Percentiles rank a stretch among this genome's conserved stretches.
Conservation (phyloP, 1,284 basidiomycete species). For the Leccinum laetum region DNA sequence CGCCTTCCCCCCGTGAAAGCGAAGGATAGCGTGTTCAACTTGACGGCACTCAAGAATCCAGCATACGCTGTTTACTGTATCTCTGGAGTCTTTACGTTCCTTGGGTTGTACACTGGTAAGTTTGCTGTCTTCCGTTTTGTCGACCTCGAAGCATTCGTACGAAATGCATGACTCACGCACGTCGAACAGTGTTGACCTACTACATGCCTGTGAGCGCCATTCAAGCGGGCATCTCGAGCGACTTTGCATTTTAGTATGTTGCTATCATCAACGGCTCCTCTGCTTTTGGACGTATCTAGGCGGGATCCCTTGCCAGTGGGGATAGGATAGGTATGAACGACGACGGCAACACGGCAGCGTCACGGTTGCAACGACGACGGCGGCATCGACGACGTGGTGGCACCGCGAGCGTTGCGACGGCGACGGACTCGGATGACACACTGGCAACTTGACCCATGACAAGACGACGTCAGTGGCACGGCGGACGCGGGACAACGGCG, state of each 20-base stretch:
- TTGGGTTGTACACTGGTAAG: conserved; percentile 63
- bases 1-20: conserved; percentile 42
- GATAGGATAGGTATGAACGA: conserved; percentile 33
- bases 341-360: no score
- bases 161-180: conserved; percentile 11
- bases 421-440: no score
- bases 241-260: conserved; percentile 46
- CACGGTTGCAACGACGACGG: no score
- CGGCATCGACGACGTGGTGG: no score
- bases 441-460: no score
- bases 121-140: background rate
- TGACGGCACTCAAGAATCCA: conserved; percentile 38
- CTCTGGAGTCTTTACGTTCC: conserved; percentile 46
- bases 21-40: conserved; percentile 30
- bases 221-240: conserved; percentile 33
- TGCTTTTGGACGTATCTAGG: conserved; percentile 40
- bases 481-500: no score
- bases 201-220: conserved; percentile 41
- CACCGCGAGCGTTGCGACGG: no score
- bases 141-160: no score
- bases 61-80: conserved; percentile 41
- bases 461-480: no score
- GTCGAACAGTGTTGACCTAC: conserved; percentile 40
- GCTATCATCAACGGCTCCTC: conserved; percentile 51
- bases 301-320: conserved; percentile 40